Evolutionary conservation across 495 filamentous ascomycete species (phyloP).

Genomic region (Aspergillus incahuasiensis): DNA sequence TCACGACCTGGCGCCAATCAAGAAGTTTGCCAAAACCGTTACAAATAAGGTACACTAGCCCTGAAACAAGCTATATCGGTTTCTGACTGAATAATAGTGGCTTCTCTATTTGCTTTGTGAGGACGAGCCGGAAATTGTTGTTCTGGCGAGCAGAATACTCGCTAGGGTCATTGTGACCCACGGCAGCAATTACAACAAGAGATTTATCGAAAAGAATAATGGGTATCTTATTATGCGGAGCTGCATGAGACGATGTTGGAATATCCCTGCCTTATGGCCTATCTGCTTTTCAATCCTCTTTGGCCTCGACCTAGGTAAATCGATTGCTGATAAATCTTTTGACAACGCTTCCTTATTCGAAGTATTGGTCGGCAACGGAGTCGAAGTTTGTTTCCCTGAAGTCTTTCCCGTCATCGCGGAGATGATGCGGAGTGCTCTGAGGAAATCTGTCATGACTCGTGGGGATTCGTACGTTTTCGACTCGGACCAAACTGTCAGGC

Average conservation of each 20-base stretch:
- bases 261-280: slow-evolving; percentile 76
- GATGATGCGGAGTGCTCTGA: slow-evolving; percentile 81
- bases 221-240: slow-evolving; percentile 81
- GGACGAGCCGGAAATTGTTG: slow-evolving; percentile 75
- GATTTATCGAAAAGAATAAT: slow-evolving; percentile 79
- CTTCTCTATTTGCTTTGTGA: slow-evolving; percentile 89
- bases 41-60: slow-evolving; percentile 79
- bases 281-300: slow-evolving; percentile 89
- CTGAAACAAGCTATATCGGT: not conserved
- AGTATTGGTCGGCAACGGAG: slow-evolving; percentile 55
- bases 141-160: slow-evolving; percentile 78
- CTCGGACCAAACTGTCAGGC: slow-evolving; percentile 9
- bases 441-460: slow-evolving; percentile 35
- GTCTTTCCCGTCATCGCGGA: slow-evolving; percentile 74
- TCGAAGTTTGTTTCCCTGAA: slow-evolving; percentile 68
- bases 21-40: slow-evolving; percentile 88
- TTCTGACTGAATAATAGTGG: slow-evolving; percentile 57
- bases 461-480: slow-evolving; percentile 2
- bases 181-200: slow-evolving; percentile 71
- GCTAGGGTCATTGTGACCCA: slow-evolving; percentile 79
- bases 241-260: slow-evolving; percentile 84
- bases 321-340: slow-evolving; percentile 69
- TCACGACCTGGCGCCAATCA: slow-evolving; percentile 58
- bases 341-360: slow-evolving; percentile 69
- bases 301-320: slow-evolving; percentile 68